Evolutionary conservation across 2,329 filamentous ascomycete species (phyloP).

Genomic region (Tolypocladium guangdongense): DNA sequence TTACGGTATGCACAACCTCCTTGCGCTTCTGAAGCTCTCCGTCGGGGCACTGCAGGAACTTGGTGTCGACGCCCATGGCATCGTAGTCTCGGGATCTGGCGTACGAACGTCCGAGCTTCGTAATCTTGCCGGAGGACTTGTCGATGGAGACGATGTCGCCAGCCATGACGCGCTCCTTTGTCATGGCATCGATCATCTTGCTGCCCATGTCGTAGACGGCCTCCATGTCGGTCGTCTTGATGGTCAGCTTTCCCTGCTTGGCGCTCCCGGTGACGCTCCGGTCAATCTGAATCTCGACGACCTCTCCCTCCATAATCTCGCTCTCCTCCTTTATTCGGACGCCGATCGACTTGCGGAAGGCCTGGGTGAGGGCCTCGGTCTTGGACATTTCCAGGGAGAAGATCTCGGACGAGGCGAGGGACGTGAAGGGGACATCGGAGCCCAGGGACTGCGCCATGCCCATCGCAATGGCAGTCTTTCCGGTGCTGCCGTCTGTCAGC

Average conservation of each 20-base stretch:
- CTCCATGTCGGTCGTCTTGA: constrained; percentile 99
- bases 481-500: constrained; percentile 51
- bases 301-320: constrained; percentile 97
- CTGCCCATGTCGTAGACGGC: constrained; percentile 99
- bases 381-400: constrained; percentile 99
- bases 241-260: constrained; percentile 97
- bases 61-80: constrained; percentile 96
- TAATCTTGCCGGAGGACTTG: constrained; percentile 96
- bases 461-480: constrained; percentile 98
- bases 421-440: constrained; percentile 90
- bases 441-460: constrained; percentile 96
- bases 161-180: constrained; percentile 97
- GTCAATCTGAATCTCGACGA: constrained; percentile 97
- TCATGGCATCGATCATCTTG: constrained; percentile 99
- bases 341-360: constrained; percentile 97
- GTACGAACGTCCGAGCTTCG: constrained; percentile 90
- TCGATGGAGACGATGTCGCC: constrained; percentile 98
- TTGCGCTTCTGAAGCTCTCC: constrained; percentile 95
- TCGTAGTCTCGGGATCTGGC: constrained; percentile 95
- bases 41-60: constrained; percentile 95
- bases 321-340: constrained; percentile 98
- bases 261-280: constrained; percentile 91
- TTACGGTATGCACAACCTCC: constrained; percentile 94
- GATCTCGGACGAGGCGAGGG: constrained; percentile 90
- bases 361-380: constrained; percentile 93